Base-by-base conservation (phyloP, 140 eudicot genomes). In the Stevia rebaudiana region DNA sequence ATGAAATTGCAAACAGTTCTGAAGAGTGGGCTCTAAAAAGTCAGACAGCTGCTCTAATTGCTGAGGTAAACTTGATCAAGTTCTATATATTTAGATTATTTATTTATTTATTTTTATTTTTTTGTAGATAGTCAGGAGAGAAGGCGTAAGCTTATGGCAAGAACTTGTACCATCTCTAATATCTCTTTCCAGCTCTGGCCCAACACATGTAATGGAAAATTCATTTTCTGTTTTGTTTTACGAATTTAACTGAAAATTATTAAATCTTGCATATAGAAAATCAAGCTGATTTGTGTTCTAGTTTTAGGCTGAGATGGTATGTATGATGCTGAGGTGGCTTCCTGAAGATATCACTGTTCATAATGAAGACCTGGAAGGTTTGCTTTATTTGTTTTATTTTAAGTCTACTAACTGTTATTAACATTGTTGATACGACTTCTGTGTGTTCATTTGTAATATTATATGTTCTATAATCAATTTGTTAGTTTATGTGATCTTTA, bases 341-440 rank as follows among this genome's bases (percentile, higher is more conserved):
- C 97, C 99, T 0, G 97, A 92, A 81, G 99, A 92, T 76, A 80
- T 92, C 60, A 88, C 95, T 17, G 95, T 92, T 70, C 99, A 92
- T 63, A 92, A 92, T 76, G 99, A 88, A 75, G 99, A 92, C 74
- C 78, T 92, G 50, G 97, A 92, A 88, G 99, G 98, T 91, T 21
- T 58, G 78, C 57, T 56, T 30, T 47, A 30, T 17, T 62, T 17
- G 22, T 41, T 31, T 3, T 3, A 42, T 53, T 30, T n/a, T 1
- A 52, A 18, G 31, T 50, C 35, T 25, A 12, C 16, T 37, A 35
- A 23, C 56, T 48, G 16, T 16, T 16, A 8, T 13, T 42, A 58
- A 36, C 61, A 48, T 70, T 11, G 28, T 49, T 61, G 10, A n/a
- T 16, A 22, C 61, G 42, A 42, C 41, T 59, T 35, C 17, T 8